Evolutionary conservation across 805 yeast genomes (phyloP).

Genomic region (Candida michaelii): DNA sequence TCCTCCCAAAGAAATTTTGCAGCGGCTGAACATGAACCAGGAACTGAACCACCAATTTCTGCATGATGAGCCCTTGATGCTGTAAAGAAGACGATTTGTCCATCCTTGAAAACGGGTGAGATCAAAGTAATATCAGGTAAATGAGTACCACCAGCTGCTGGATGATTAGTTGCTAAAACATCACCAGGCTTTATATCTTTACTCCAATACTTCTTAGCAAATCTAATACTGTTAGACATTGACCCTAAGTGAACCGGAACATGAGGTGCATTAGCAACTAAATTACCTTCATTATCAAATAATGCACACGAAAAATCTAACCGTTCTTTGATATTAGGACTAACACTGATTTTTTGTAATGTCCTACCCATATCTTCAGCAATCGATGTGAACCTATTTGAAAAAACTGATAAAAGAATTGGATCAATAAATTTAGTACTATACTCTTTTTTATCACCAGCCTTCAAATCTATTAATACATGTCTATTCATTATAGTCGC

Average conservation of each 20-base stretch:
- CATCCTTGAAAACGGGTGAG: slow-evolving; percentile 20
- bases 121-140: slow-evolving; percentile 56
- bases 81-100: slow-evolving; percentile 14
- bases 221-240: slow-evolving; percentile 75
- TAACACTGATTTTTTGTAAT: slow-evolving; percentile 73
- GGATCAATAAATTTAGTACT: slow-evolving; percentile 51
- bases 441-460: slow-evolving; percentile 14
- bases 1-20: slow-evolving; percentile 17
- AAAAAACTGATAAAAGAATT: slow-evolving; percentile 68
- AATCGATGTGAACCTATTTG: slow-evolving; percentile 83
- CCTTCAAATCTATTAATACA: slow-evolving; percentile 43
- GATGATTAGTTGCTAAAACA: slow-evolving; percentile 75
- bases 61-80: slow-evolving; percentile 23
- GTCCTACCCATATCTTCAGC: slow-evolving; percentile 90
- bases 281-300: slow-evolving; percentile 68
- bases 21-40: slow-evolving; percentile 18
- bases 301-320: slow-evolving; percentile 83
- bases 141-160: slow-evolving; percentile 80
- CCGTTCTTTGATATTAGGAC: slow-evolving; percentile 80
- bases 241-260: slow-evolving; percentile 85
- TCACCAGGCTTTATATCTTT: slow-evolving; percentile 68
- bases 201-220: slow-evolving; percentile 64
- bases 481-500: slow-evolving; percentile 61
- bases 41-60: slow-evolving; percentile 20
- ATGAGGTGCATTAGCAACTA: slow-evolving; percentile 87